Evolutionary conservation across 1,284 basidiomycete genomes (phyloP), one percentile per base, ranked within the genome.

Genomic region (Retiboletus flavoniger): DNA sequence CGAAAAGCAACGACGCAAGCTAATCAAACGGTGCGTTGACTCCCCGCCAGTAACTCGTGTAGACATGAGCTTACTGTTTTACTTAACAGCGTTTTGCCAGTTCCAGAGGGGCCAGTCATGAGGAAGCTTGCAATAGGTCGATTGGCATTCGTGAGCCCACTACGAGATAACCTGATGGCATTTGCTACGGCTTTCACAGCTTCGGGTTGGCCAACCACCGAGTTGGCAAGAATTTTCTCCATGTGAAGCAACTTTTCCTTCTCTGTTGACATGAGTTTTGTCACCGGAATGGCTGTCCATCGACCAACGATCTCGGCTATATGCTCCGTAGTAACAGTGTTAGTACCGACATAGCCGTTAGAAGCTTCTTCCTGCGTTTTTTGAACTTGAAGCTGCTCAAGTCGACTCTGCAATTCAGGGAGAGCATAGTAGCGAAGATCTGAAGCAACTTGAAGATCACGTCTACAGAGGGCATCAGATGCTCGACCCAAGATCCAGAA

Each of bases 401-500:
- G 81, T 47, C 87, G 85, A 51, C 77, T 72, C 68, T 94, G 87
- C n/a, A 96, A 78, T 63, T 98, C 93, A 13, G 97, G 96, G 40
- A 99, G 83, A 10, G 95, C 95, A 67, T 92, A 94, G 74, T 95
- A 97, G 51, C 89, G 87, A 58, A 98, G 76, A 70, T 98, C 96
- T 50, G 94, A 94, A 9, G 91, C 92, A 4, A 90, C 90, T 1
- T 84, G 83, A 51, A 96, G 82, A 65, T 95, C 93, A 65, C 83
- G 87, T 69, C 87, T 84, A 29, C 8, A n/a, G 6, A 16, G 10
- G 16, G 13, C 32, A 28, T 59, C 29, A 56, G 19, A 16, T 39
- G n/a, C n/a, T 39, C 57, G 36, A 46, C n/a, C 52, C 28, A 55
- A 35, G 7, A 32, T 26, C 26, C 16, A 29, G 6, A 24, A 31